A percentile compares a stretch with the other conserved stretches of the same genome.
Conservation (phyloP, 208 protist genomes). For the Acanthamoeba royreba region DNA sequence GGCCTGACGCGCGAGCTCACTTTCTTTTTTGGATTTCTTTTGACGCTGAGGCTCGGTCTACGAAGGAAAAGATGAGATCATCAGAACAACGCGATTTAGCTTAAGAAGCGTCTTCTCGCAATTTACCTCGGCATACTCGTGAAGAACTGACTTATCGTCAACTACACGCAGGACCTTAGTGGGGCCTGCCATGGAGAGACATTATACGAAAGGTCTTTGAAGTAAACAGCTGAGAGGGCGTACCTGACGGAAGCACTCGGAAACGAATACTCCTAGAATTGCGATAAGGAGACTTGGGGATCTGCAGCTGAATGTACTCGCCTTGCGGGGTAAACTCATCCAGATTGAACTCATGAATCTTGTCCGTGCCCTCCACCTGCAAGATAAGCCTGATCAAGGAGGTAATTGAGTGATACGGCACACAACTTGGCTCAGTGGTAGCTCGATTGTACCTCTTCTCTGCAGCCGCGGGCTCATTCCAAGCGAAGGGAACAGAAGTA, state of each 20-base stretch:
- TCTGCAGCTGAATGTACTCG: not conserved
- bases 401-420: too few relatives aligned
- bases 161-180: conserved; percentile 36
- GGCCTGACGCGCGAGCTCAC: not conserved
- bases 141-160: not conserved
- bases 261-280: not conserved
- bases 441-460: not conserved
- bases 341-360: not conserved
- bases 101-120: too few relatives aligned
- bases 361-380: not conserved
- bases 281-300: not conserved
- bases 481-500: not conserved
- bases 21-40: not conserved
- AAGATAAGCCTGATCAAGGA: not conserved
- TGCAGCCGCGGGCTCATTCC: not conserved
- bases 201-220: too few relatives aligned
- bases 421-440: too few relatives aligned
- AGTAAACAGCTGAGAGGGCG: too few relatives aligned
- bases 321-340: conserved; percentile 30
- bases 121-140: not conserved
- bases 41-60: too few relatives aligned
- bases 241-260: not conserved
- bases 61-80: too few relatives aligned
- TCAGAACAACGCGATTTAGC: too few relatives aligned
- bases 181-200: too few relatives aligned